Conservation (phyloP, 2,329 filamentous ascomycete genomes). For the Pyrenophora seminiperda region DNA sequence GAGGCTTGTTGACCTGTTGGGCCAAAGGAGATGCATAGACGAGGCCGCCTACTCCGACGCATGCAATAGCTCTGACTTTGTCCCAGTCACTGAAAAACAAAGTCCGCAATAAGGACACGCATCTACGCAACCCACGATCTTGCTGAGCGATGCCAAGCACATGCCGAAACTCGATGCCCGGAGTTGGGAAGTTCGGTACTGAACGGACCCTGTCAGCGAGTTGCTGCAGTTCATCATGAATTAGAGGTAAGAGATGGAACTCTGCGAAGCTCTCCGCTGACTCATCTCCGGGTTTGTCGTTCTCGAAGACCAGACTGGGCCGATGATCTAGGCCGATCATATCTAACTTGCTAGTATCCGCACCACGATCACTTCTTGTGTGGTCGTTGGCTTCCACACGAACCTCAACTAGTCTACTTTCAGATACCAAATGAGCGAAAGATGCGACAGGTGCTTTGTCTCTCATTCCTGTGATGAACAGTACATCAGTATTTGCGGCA, state of each 20-base stretch:
- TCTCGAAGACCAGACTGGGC: constrained; percentile 59
- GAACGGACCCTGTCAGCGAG: constrained; percentile 58
- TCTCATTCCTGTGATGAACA: constrained; percentile 68
- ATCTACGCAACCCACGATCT: constrained; percentile 57
- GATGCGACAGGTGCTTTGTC: constrained; percentile 62
- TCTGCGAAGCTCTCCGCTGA: constrained; percentile 51
- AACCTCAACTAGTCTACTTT: constrained; percentile 61
- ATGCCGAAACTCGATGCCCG: constrained; percentile 61
- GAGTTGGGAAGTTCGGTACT: constrained; percentile 58
- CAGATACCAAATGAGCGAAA: constrained; percentile 61
- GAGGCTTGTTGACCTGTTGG: constrained; percentile 45
- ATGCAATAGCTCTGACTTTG: constrained; percentile 53
- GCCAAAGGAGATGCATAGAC: constrained; percentile 61
- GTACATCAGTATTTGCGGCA: constrained; percentile 54
- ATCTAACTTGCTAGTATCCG: constrained; percentile 20
- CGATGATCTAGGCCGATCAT: constrained; percentile 29
- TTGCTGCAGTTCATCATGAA: constrained; percentile 54
- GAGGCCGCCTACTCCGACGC: constrained; percentile 64
- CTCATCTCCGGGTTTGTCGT: constrained; percentile 54
- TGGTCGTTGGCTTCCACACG: constrained; percentile 51
- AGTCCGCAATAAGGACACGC: constrained; percentile 56
- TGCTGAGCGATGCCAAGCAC: constrained; percentile 62
- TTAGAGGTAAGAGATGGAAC: constrained; percentile 51
- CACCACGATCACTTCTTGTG: constrained; percentile 32
- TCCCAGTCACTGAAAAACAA: constrained; percentile 57